Percentiles rank a stretch among this genome's conserved stretches.
phyloP scores from a whole-genome alignment of 176 grass and related monocot genomes.

The Elymus sibiricus region DNA sequence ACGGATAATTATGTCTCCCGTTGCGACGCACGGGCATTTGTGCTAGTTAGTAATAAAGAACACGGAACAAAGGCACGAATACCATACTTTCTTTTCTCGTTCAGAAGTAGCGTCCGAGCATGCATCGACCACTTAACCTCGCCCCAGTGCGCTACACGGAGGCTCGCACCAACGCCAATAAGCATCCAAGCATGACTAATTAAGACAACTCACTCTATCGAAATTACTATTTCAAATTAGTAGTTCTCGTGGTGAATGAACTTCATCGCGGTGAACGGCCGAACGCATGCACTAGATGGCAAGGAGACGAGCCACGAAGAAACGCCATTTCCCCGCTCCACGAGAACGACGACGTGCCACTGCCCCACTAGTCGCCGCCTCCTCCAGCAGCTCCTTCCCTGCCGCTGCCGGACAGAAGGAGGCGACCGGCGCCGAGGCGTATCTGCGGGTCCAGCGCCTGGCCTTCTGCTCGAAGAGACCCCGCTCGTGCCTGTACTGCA shows the following conservation, averaged over 20 bases:
- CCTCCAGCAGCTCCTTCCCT: not conserved
- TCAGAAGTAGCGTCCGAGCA: not conserved
- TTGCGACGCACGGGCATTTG: too few species aligned
- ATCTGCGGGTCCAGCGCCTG: not conserved
- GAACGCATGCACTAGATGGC: too few species aligned
- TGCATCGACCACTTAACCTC: not conserved
- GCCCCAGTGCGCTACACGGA: not conserved
- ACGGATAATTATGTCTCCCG: too few species aligned
- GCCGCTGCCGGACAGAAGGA: not conserved
- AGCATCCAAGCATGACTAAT: not conserved
- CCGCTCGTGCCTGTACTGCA: not conserved
- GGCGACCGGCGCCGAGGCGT: slow-evolving; percentile 13
- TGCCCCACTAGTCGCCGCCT: not conserved
- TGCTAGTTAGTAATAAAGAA: too few species aligned
- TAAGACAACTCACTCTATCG: not conserved
- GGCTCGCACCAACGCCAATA: not conserved
- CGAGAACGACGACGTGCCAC: not conserved
- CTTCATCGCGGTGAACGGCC: not conserved
- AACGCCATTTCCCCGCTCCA: too few species aligned
- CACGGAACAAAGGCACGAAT: too few species aligned
- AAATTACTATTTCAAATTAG: not conserved
- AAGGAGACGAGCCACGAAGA: too few species aligned
- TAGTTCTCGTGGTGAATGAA: not conserved
- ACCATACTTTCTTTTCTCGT: too few species aligned
- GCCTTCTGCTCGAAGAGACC: slow-evolving; percentile 8